Base-by-base conservation (phyloP, 2,329 filamentous ascomycete species). In the Aureobasidium sp. region DNA sequence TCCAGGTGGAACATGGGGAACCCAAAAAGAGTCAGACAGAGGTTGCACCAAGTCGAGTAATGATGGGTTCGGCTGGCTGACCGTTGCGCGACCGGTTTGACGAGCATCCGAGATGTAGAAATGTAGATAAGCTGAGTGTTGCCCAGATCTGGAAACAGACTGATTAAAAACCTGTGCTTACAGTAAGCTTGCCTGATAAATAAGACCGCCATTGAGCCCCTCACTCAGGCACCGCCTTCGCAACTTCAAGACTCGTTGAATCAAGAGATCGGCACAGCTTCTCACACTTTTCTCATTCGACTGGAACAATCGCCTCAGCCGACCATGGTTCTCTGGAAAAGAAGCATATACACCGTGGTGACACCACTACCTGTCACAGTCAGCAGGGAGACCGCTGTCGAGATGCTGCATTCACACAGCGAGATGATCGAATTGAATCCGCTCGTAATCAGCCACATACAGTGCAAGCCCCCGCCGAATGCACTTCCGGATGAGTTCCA, bases 341-440 rank as follows among this genome's bases (percentile, higher is more conserved):
- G 86, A 65, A 84, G 82, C 16, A 79, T 85, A 36, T 91, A 92
- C 76, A 94, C 89, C 42, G 88, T 84, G 49, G 85, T 92, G 67
- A 94, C 89, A 32, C 88, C 90, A 21, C 81, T 96, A 36, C 91
- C 91, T 9, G 67, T 82, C 2, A 78, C 79, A 67, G 82, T 94
- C 66, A 79, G 84, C 52, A 84, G 90, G 60, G 81, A 87, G 66
- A 81, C 83, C n/a, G 89, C 90, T 45, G 72, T 95, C 65, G 80
- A 84, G 59, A 89, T 90, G 66, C 84, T 96, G 36, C 89, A 91
- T 73, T 82, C 88, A 73, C 90, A 95, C 75, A 73, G 81, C 54
- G 86, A 86, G 67, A 95, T 96, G 87, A 95, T 96, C 69, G 87
- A 93, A 70, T 79, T 96, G 62, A 96, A 95, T 73, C 91, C 91